A percentile compares a stretch with the other conserved stretches of the same genome.
Evolutionary conservation across 1,139 yeast species (phyloP).

Genomic region (Geotrichum candidum): DNA sequence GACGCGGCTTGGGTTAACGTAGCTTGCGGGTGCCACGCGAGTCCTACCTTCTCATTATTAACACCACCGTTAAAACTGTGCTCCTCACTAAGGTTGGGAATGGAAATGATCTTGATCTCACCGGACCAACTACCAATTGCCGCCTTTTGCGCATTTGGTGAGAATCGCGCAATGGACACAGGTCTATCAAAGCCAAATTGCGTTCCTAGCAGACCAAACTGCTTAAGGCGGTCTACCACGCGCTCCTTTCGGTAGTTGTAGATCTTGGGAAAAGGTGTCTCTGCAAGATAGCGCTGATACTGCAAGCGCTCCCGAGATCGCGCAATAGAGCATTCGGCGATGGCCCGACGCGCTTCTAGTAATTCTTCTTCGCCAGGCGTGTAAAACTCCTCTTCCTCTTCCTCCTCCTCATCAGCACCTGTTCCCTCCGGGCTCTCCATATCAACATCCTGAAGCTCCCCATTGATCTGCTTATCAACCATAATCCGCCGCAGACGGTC

Average conservation of each 20-base stretch:
- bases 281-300: slow-evolving; percentile 28
- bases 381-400: slow-evolving; percentile 68
- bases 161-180: slow-evolving; percentile 52
- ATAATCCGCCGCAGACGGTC: slow-evolving; percentile 48
- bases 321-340: slow-evolving; percentile 48
- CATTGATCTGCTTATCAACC: slow-evolving; percentile 23
- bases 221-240: slow-evolving; percentile 35
- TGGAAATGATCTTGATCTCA: slow-evolving; percentile 46
- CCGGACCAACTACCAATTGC: slow-evolving; percentile 90
- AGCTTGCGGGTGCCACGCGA: slow-evolving; percentile 54
- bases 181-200: slow-evolving; percentile 67
- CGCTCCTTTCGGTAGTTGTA: slow-evolving; percentile 45
- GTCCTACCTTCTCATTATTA: slow-evolving; percentile 56
- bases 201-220: slow-evolving; percentile 54
- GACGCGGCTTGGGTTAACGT: slow-evolving; percentile 20
- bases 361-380: slow-evolving; percentile 71
- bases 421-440: slow-evolving; percentile 30
- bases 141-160: slow-evolving; percentile 37
- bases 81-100: slow-evolving; percentile 36
- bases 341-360: slow-evolving; percentile 45
- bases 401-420: slow-evolving; percentile 35
- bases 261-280: slow-evolving; percentile 29
- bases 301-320: slow-evolving; percentile 43
- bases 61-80: slow-evolving; percentile 36
- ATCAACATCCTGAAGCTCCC: slow-evolving; percentile 23